phyloP scores from a whole-genome alignment of 2,329 filamentous ascomycete genomes.

The Byssochlamys sp. region DNA sequence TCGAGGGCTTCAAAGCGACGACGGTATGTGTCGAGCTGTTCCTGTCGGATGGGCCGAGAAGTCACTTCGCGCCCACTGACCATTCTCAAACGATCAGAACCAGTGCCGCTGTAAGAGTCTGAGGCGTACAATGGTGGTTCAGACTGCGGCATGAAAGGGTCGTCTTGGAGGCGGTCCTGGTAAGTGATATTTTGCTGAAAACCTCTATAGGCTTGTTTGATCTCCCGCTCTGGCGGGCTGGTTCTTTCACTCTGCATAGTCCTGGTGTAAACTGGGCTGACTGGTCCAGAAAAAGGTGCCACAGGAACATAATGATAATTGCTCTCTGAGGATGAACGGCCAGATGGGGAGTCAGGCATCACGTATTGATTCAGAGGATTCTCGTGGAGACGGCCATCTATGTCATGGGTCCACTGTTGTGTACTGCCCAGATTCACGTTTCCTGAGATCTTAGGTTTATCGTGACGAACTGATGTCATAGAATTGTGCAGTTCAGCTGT shows the following conservation, averaged over 20 bases:
- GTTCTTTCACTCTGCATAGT: not conserved
- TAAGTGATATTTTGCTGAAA: not conserved
- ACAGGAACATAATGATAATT: not conserved
- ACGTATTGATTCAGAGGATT: slow-evolving; percentile 13
- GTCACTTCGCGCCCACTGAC: not conserved
- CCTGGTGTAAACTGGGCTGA: not conserved
- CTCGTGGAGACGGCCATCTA: slow-evolving; percentile 3
- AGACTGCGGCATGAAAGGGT: not conserved
- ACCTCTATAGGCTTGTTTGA: not conserved
- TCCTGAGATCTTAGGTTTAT: not conserved
- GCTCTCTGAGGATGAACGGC: slow-evolving; percentile 1
- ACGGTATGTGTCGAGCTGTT: not conserved
- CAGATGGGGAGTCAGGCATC: not conserved
- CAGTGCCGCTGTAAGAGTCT: not conserved
- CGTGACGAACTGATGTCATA: not conserved
- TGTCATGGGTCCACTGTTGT: slow-evolving; percentile 5
- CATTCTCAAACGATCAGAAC: not conserved
- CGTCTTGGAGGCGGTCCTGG: not conserved
- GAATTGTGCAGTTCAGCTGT: not conserved
- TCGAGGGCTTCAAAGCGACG: not conserved
- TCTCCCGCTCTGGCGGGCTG: slow-evolving; percentile 5
- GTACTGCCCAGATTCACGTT: not conserved
- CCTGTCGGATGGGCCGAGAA: not conserved
- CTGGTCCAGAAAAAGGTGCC: not conserved
- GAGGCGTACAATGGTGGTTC: not conserved